Evolutionary conservation across 164 flowering plant genomes (phyloP).

Genomic region (Stephania japonica): DNA sequence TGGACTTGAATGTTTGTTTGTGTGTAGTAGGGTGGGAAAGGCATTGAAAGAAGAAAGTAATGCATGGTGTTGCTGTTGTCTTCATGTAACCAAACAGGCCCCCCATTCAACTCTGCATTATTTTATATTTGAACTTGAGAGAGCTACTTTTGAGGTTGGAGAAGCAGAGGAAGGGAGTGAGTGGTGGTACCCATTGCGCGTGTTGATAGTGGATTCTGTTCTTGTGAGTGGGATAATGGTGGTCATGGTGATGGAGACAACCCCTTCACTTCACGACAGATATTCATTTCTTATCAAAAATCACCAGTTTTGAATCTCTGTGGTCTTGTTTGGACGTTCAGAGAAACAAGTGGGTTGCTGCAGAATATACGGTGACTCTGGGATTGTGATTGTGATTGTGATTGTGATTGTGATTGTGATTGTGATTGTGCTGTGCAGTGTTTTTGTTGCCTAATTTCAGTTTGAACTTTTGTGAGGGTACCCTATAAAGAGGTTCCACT

Average conservation of each 20-base stretch:
- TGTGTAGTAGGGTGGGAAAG: constrained; percentile 40
- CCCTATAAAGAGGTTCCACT: no score
- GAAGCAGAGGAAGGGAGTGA: background rate
- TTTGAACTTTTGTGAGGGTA: no score
- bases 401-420: background rate
- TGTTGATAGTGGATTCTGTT: background rate
- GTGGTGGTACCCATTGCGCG: background rate
- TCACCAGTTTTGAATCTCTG: background rate
- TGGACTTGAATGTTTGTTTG: background rate
- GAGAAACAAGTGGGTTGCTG: background rate
- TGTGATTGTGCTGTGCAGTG: background rate
- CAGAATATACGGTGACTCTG: no score
- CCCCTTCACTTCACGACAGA: background rate
- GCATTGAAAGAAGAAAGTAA: constrained; percentile 45
- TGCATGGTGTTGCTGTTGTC: constrained; percentile 24
- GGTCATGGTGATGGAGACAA: background rate
- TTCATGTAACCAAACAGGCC: background rate
- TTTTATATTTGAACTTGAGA: background rate
- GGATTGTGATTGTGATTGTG: background rate
- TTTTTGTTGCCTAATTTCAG: background rate
- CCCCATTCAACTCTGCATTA: background rate
- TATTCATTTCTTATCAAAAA: background rate
- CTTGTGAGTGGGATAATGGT: background rate
- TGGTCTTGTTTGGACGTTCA: background rate
- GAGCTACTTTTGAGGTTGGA: background rate